Evolutionary conservation across 1,284 basidiomycete genomes (phyloP).

Genomic region (Rhodofomes roseus): DNA sequence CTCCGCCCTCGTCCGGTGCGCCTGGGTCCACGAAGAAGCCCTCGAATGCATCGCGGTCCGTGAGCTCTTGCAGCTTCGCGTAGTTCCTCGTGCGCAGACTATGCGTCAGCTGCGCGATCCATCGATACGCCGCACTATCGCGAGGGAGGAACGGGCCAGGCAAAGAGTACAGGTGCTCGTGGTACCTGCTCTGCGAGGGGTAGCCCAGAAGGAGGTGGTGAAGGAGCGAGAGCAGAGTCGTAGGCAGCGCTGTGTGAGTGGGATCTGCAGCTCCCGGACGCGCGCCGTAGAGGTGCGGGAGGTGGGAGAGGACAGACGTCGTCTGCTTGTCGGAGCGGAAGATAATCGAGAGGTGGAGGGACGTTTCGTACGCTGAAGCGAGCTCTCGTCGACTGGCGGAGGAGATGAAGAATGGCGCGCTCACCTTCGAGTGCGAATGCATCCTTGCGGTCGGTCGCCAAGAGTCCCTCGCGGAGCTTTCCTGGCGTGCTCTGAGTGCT

Average conservation of each 20-base stretch:
- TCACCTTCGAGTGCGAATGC: conserved; percentile 61
- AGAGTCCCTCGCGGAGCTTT: conserved; percentile 67
- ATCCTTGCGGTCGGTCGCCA: conserved; percentile 53
- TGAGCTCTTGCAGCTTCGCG: conserved; percentile 42
- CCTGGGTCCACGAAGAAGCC: conserved; percentile 6
- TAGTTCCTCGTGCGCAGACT: conserved; percentile 51
- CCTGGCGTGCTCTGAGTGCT: conserved; percentile 35
- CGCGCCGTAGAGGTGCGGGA: conserved; percentile 41
- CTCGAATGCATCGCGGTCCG: conserved; percentile 19
- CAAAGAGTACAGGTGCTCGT: conserved; percentile 41
- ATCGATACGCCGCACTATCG: conserved; percentile 33
- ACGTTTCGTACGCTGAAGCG: conserved; percentile 61
- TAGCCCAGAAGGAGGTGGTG: conserved; percentile 51
- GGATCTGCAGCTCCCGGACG: conserved; percentile 9
- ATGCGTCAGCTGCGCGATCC: conserved; percentile 46
- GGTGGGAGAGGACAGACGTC: conserved; percentile 51
- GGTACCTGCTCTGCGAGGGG: conserved; percentile 56
- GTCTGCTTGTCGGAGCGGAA: conserved; percentile 58
- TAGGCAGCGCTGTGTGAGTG: conserved; percentile 25
- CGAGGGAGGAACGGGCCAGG: conserved; percentile 30
- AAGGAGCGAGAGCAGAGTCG: conserved; percentile 45
- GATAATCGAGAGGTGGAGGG: conserved; percentile 56
- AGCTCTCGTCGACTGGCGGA: not conserved
- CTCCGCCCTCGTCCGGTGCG: not conserved
- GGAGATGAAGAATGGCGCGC: conserved; percentile 5